Evolutionary conservation across 1,284 basidiomycete species (phyloP).

Genomic region (Cerioporus squamosus): DNA sequence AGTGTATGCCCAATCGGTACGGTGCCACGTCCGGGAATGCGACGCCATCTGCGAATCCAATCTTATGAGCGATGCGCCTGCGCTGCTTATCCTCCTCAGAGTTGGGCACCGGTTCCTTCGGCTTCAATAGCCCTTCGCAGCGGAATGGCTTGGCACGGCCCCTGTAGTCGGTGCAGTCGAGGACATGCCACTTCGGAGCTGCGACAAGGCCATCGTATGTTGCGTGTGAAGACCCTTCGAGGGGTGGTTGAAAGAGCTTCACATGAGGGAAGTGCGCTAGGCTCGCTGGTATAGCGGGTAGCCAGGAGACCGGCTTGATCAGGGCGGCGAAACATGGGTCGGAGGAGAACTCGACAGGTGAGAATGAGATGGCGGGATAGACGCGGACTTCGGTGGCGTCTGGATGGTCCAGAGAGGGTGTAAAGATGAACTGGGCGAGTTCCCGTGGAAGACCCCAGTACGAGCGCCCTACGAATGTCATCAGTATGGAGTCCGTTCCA

Average conservation of each 20-base stretch:
- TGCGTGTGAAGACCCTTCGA: slow-evolving; percentile 11
- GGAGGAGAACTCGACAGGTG: slow-evolving; percentile 13
- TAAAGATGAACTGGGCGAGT: slow-evolving; percentile 22
- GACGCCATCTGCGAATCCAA: slow-evolving; percentile 16
- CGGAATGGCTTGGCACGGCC: slow-evolving; percentile 19
- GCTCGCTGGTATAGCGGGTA: slow-evolving; percentile 18
- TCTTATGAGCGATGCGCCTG: slow-evolving; percentile 8
- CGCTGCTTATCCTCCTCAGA: not conserved
- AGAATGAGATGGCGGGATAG: slow-evolving; percentile 20
- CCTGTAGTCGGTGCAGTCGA: slow-evolving; percentile 9
- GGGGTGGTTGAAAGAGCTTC: slow-evolving; percentile 21
- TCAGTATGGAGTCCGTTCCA: not conserved
- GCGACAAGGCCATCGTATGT: slow-evolving; percentile 15
- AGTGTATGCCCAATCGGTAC: slow-evolving; percentile 20
- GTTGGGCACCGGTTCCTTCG: slow-evolving; percentile 7
- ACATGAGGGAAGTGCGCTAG: slow-evolving; percentile 14
- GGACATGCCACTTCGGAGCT: slow-evolving; percentile 12
- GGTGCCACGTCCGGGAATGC: slow-evolving; percentile 22
- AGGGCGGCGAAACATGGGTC: slow-evolving; percentile 21
- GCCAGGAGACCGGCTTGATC: slow-evolving; percentile 21
- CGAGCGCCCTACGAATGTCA: slow-evolving; percentile 5
- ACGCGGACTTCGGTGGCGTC: slow-evolving; percentile 22
- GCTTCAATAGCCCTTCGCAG: slow-evolving; percentile 12
- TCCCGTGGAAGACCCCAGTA: slow-evolving; percentile 24
- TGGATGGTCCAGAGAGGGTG: slow-evolving; percentile 17